Percentiles rank a stretch among this genome's conserved stretches.
phyloP scores from a whole-genome alignment of 163 green algal genomes.

The Chlamydomonas reinhardtii region DNA sequence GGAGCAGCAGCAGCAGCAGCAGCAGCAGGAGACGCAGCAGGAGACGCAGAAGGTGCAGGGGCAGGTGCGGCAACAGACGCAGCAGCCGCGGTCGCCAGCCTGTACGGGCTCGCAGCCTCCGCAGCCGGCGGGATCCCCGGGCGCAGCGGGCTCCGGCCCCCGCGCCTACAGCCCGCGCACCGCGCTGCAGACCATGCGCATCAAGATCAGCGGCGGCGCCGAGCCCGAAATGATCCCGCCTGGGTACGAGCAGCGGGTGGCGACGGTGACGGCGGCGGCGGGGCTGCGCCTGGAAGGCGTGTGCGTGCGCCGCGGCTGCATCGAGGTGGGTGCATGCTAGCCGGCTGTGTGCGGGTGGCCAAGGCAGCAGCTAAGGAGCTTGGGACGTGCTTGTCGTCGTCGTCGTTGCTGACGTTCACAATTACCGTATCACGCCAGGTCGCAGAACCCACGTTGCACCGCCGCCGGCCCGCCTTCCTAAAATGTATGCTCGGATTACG shows the following conservation, averaged over 20 bases:
- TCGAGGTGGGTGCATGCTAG: not conserved
- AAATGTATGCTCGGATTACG: too few species aligned
- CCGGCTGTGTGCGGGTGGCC: too few species aligned
- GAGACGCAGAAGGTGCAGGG: too few species aligned
- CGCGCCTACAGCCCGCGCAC: not conserved
- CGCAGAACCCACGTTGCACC: too few species aligned
- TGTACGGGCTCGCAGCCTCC: not conserved
- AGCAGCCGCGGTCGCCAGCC: too few species aligned
- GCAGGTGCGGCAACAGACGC: not conserved
- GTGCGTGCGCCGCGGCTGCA: conserved; percentile 29
- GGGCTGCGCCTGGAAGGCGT: conserved; percentile 33
- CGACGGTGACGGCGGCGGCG: conserved; percentile 12
- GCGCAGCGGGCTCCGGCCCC: not conserved
- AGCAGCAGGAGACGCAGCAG: too few species aligned
- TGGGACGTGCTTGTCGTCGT: too few species aligned
- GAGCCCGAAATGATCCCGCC: not conserved
- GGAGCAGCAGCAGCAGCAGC: too few species aligned
- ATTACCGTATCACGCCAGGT: too few species aligned
- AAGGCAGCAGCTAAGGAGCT: too few species aligned
- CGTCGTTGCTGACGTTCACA: too few species aligned
- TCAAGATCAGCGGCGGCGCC: conserved; percentile 9
- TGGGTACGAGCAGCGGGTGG: conserved; percentile 1
- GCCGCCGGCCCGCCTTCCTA: too few species aligned
- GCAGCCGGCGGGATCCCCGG: not conserved
- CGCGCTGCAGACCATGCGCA: not conserved